Conservation (phyloP, 306 rosid genomes). For the Citrullus amarus region DNA sequence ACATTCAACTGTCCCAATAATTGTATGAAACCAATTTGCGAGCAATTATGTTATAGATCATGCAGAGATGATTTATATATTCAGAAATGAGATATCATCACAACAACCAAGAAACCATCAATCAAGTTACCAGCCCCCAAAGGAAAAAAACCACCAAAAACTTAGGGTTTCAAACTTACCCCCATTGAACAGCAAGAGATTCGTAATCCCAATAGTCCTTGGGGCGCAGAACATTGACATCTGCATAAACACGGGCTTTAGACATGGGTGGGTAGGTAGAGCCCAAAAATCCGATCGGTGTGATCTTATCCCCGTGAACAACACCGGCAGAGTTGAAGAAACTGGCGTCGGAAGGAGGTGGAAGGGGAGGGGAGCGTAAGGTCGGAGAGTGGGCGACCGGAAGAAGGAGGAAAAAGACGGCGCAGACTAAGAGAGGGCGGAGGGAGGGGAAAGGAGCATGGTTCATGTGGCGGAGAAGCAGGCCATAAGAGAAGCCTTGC, state of each 20-base stretch:
- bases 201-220: slow-evolving; percentile 46
- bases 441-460: slow-evolving; percentile 20
- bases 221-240: slow-evolving; percentile 39
- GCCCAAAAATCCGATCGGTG: slow-evolving; percentile 1
- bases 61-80: background rate
- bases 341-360: background rate
- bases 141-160: too few relatives aligned
- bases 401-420: slow-evolving; percentile 32
- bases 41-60: background rate
- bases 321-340: background rate
- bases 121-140: background rate
- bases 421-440: slow-evolving; percentile 35
- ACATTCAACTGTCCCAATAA: background rate
- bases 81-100: background rate
- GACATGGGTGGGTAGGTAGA: slow-evolving; percentile 19
- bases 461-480: slow-evolving; percentile 18
- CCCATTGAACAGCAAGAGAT: slow-evolving; percentile 33
- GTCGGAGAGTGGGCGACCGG: slow-evolving; percentile 48
- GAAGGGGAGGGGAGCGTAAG: slow-evolving; percentile 28
- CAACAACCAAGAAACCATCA: background rate
- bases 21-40: background rate
- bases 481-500: slow-evolving; percentile 8
- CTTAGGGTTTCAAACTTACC: slow-evolving; percentile 13
- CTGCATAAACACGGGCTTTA: slow-evolving; percentile 34
- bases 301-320: background rate